phyloP scores from a whole-genome alignment of 257 asterid species.

The Dorcoceras hygrometricum region DNA sequence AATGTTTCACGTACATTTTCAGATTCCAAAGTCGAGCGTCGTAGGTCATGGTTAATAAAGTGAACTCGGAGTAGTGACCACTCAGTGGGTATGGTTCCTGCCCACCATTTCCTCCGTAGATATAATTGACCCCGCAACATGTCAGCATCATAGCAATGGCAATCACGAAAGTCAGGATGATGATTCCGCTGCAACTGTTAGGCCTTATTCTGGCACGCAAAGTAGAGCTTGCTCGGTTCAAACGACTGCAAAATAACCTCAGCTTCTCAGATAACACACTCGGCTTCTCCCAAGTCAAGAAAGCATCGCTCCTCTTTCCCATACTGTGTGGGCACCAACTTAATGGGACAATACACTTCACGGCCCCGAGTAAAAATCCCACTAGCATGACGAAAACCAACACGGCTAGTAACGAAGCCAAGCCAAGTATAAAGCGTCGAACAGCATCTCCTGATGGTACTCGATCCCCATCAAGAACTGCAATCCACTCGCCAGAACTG shows the following conservation, averaged over 20 bases:
- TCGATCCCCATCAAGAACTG: slow-evolving; percentile 78
- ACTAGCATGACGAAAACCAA: slow-evolving; percentile 46
- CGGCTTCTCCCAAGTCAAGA: slow-evolving; percentile 56
- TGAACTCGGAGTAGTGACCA: slow-evolving; percentile 83
- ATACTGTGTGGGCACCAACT: slow-evolving; percentile 86
- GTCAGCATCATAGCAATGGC: slow-evolving; percentile 33
- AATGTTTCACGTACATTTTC: slow-evolving; percentile 78
- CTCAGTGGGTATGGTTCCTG: slow-evolving; percentile 69
- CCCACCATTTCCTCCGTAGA: slow-evolving; percentile 84
- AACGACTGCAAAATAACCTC: slow-evolving; percentile 64
- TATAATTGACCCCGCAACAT: slow-evolving; percentile 57
- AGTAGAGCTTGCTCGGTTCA: slow-evolving; percentile 53
- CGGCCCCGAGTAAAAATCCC: slow-evolving; percentile 77
- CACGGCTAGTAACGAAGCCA: slow-evolving; percentile 51
- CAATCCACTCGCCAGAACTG: slow-evolving; percentile 81
- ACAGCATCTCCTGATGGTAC: slow-evolving; percentile 74
- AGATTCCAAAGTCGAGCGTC: slow-evolving; percentile 96
- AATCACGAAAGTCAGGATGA: slow-evolving; percentile 40
- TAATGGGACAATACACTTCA: slow-evolving; percentile 65
- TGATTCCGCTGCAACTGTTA: slow-evolving; percentile 43
- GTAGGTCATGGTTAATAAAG: slow-evolving; percentile 83
- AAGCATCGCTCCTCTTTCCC: slow-evolving; percentile 80
- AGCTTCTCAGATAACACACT: slow-evolving; percentile 52
- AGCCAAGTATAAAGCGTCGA: slow-evolving; percentile 65
- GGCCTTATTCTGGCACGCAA: slow-evolving; percentile 63